phyloP scores from a whole-genome alignment of 345 rosid species.

The Gossypium sturtianum region DNA sequence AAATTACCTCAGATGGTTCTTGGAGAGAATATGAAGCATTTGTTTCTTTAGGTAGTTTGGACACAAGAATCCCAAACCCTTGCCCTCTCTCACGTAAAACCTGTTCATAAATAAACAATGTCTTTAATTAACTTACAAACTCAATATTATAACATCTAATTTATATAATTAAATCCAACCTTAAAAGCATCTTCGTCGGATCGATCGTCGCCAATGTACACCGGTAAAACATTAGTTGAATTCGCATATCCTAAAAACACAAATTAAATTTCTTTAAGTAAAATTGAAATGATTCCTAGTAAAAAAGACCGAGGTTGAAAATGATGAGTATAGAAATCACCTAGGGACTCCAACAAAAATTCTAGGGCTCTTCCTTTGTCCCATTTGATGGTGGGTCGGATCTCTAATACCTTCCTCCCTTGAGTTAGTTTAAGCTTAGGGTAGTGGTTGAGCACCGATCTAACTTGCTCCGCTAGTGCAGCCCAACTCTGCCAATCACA shows the following conservation, averaged over 20 bases:
- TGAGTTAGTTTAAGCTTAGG: constrained; percentile 67
- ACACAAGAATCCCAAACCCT: constrained; percentile 87
- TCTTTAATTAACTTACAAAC: background rate
- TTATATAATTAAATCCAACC: constrained; percentile 28
- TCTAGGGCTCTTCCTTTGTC: constrained; percentile 95
- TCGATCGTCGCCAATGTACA: constrained; percentile 93
- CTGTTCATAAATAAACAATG: constrained; percentile 21
- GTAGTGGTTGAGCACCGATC: constrained; percentile 47
- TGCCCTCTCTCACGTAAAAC: constrained; percentile 67
- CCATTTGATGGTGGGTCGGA: constrained; percentile 93
- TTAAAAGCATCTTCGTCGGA: constrained; percentile 95
- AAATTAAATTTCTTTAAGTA: too few relatives aligned
- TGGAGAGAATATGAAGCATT: constrained; percentile 79
- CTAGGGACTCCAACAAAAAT: constrained; percentile 72
- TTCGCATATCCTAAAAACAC: constrained; percentile 49
- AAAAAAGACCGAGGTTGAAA: background rate
- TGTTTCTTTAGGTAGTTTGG: constrained; percentile 82
- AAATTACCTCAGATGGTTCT: constrained; percentile 71
- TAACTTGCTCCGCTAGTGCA: constrained; percentile 56
- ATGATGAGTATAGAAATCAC: constrained; percentile 28
- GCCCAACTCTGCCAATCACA: constrained; percentile 53
- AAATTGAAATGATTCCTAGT: too few relatives aligned
- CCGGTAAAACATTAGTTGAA: constrained; percentile 60
- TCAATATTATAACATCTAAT: background rate
- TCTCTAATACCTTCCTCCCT: constrained; percentile 89